Base-by-base conservation (phyloP, 116 monocot species). In the Posidonia oceanica region DNA sequence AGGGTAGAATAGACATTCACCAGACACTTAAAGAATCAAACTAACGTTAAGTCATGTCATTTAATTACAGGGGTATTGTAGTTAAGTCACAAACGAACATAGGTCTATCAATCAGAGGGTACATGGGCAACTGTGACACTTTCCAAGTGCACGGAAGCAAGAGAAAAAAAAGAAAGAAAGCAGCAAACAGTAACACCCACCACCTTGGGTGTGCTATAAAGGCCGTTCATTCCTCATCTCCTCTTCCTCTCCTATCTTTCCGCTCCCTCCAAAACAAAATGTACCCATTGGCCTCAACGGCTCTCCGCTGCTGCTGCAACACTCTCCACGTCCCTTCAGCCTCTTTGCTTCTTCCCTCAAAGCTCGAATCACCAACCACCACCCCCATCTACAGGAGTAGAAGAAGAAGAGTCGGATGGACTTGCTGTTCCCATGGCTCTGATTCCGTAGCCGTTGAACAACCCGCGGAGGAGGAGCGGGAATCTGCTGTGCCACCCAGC, bases 171-270 rank as follows among this genome's bases (percentile, higher is more conserved):
- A 29, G 29, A 29, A 29, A 29, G 29, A 29, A 29, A 29, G 29
- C 29, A 29, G 29, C 29, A 29, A 29, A 29, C 29, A 29, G 1
- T 29, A 12, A 12, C 8, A 12, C 2, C 48, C 48, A 4, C 44
- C 44, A 44, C 48, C 48, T 48, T 48, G 11, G 12, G 11, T 48
- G 2, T 48, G 7, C 7, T 48, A 20, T n/a, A n/a, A 21, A 58
- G 54, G 13, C 68, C 68, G 0, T 14, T n/a, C 38, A 36, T 58
- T 70, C 70, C 70, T 58, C 5, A 58, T 70, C 70, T 36, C 62
- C 13, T 62, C 62, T 62, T 4, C 61, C 10, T 29, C 36, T 36
- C 22, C 4, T 23, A 7, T 57, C 36, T 52, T 65, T 8, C 17
- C 39, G 14, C 29, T 39, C 20, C 42, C 67, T 67, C 67, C 67